These are phyloP conservation scores for Quercus glauca DNA, from an alignment of 306 rosid species.

Conservation along the genomic window DNA sequence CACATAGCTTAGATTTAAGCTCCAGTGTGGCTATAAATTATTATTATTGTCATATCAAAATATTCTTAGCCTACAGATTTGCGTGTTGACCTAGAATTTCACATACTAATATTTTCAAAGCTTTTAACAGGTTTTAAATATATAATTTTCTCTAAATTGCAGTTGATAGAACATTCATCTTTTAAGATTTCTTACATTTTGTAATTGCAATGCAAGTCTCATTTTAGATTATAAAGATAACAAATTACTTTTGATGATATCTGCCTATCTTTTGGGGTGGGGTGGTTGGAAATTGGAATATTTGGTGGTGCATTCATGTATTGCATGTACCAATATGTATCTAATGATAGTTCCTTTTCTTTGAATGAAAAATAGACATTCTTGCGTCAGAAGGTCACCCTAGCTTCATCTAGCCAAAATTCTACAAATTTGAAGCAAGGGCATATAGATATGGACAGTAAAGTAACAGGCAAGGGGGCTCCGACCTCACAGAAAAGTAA, in stretches of 20 bases:
- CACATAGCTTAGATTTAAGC: background rate
- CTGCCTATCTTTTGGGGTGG: background rate
- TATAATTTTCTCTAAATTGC: background rate
- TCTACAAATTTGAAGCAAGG: constrained; percentile 42
- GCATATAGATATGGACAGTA: constrained; percentile 26
- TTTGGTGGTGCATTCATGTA: background rate
- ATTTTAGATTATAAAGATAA: background rate
- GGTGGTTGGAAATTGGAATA: background rate
- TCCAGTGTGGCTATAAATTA: background rate
- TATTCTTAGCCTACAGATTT: background rate
- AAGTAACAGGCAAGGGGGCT: constrained; percentile 24
- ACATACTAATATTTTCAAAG: background rate
- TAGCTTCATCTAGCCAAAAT: constrained; percentile 51
- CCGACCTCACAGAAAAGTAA: constrained; percentile 24
- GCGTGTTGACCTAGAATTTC: background rate
- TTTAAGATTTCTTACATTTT: background rate
- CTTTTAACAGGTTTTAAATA: background rate
- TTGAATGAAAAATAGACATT: constrained; percentile 55
- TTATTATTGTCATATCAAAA: background rate
- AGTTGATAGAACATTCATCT: background rate
- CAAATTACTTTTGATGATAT: background rate
- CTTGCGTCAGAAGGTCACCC: constrained; percentile 87
- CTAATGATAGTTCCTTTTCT: constrained; percentile 16
- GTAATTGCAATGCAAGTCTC: background rate
- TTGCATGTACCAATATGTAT: constrained; percentile 2